Conservation (phyloP, 768 basidiomycete species). For the Scleroderma citrinum region DNA sequence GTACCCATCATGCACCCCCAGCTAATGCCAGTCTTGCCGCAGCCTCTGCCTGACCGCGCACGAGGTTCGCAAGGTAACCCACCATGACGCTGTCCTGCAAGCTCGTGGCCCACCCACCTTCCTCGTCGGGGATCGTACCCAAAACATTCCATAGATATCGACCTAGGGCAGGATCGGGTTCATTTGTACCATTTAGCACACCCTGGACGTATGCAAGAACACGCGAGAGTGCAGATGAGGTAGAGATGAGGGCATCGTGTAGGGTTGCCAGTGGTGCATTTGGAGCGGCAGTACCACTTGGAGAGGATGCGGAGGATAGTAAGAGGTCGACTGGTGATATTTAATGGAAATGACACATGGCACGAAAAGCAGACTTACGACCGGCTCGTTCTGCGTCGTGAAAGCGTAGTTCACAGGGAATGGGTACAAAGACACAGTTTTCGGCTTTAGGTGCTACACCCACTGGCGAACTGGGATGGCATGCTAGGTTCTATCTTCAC, state of each 20-base stretch:
- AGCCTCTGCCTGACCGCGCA: slow-evolving; percentile 90
- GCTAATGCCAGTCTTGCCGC: slow-evolving; percentile 81
- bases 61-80: slow-evolving; percentile 88
- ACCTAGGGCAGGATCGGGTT: slow-evolving; percentile 82
- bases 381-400: slow-evolving; percentile 81
- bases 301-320: slow-evolving; percentile 40
- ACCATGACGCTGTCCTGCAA: slow-evolving; percentile 93
- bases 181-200: slow-evolving; percentile 70
- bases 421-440: slow-evolving; percentile 91
- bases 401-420: slow-evolving; percentile 82
- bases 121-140: slow-evolving; percentile 65
- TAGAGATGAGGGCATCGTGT: slow-evolving; percentile 50
- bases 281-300: slow-evolving; percentile 67
- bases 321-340: slow-evolving; percentile 66
- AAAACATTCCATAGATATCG: slow-evolving; percentile 88
- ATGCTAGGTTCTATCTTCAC: slow-evolving; percentile 2
- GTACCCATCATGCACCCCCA: slow-evolving; percentile 24
- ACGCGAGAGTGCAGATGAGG: slow-evolving; percentile 76
- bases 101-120: slow-evolving; percentile 67
- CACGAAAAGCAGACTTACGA: slow-evolving; percentile 43
- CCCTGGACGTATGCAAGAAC: slow-evolving; percentile 80
- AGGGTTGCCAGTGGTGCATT: slow-evolving; percentile 50
- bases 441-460: slow-evolving; percentile 87
- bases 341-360: not conserved
- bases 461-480: slow-evolving; percentile 62